Base-by-base conservation (phyloP, 106 monocot genomes). In the Platanthera guangdongensis region DNA sequence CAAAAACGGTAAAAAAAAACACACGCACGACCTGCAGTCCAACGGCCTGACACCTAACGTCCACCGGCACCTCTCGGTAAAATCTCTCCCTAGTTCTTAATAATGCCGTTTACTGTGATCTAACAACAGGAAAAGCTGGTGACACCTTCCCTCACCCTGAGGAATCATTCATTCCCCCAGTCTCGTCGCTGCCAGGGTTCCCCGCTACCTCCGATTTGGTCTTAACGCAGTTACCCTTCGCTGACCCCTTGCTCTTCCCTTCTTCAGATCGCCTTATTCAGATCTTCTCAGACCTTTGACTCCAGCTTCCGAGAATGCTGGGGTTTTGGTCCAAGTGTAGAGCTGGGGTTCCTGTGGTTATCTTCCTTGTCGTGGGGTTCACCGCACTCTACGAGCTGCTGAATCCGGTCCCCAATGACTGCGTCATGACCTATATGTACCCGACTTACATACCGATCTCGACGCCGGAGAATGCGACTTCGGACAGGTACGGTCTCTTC, bases 391-490 rank as follows among this genome's bases (percentile, higher is more conserved):
- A 83, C 65, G 87, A 83, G 47, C 72, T 99, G 57, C 68, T 99
- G 73, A 89, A 81, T 74, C 94, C 94, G 19, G 83, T 83, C 13
- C 82, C 97, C 2, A 90, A 83, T 57, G 94, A 90, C 16, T 99
- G 97, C 64, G 45, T 84, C 5, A 99, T 99, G 97, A 99, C 94
- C 2, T 99, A 99, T 80, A 99, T 94, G 97, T 94, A 99, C 76
- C 97, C 97, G 48, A 99, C 94, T 18, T 94, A 99, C 71, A 90
- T 99, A 57, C 97, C 94, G 3, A 87, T 99, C 18, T 45, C 87
- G 1, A 78, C 88, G 10, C 86, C 87, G 22, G 80, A 71, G 5
- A 90, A 92, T 73, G 84, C 83, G 5, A 89, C 91, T 50, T 82
- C 88, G 11, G 88, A 90, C 2, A 91, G 85, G 79, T 99, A 99